Evolutionary conservation across 2,329 filamentous ascomycete species (phyloP).

Genomic region (Bipolaris zeicola): DNA sequence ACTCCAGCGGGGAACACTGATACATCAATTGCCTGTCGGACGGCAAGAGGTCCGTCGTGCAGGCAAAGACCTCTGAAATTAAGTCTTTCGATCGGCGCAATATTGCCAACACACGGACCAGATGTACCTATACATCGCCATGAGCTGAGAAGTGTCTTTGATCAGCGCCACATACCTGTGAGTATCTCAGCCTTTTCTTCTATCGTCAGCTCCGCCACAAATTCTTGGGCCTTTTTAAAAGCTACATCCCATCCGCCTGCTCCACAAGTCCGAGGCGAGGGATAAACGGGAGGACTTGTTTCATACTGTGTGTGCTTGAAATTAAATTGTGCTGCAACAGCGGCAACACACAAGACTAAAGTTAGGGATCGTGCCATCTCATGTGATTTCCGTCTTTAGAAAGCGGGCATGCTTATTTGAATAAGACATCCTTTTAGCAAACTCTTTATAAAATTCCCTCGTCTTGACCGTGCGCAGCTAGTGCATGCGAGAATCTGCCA

Average conservation of each 20-base stretch:
- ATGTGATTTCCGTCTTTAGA: too few species aligned
- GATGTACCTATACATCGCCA: background rate
- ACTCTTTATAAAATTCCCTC: too few species aligned
- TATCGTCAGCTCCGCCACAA: background rate
- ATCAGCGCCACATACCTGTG: background rate
- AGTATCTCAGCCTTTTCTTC: background rate
- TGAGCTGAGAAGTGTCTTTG: background rate
- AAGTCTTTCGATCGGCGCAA: slow-evolving; percentile 45
- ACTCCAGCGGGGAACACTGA: slow-evolving; percentile 49
- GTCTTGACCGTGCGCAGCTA: too few species aligned
- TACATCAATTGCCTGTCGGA: slow-evolving; percentile 37
- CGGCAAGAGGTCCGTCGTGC: slow-evolving; percentile 47
- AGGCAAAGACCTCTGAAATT: slow-evolving; percentile 51
- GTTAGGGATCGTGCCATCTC: background rate
- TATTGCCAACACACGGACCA: slow-evolving; percentile 44
- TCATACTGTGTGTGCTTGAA: slow-evolving; percentile 33
- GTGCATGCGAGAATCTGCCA: too few species aligned
- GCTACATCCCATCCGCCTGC: background rate
- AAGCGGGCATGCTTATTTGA: too few species aligned
- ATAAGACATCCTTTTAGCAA: too few species aligned
- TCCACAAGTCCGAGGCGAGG: slow-evolving; percentile 13
- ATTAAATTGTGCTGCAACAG: slow-evolving; percentile 26
- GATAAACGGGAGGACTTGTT: slow-evolving; percentile 36
- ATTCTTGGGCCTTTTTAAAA: background rate
- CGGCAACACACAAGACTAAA: background rate